A percentile compares a stretch with the other conserved stretches of the same genome.
Evolutionary conservation across 768 basidiomycete genomes (phyloP).

Genomic region (Tylopilus cervinicoccineus): DNA sequence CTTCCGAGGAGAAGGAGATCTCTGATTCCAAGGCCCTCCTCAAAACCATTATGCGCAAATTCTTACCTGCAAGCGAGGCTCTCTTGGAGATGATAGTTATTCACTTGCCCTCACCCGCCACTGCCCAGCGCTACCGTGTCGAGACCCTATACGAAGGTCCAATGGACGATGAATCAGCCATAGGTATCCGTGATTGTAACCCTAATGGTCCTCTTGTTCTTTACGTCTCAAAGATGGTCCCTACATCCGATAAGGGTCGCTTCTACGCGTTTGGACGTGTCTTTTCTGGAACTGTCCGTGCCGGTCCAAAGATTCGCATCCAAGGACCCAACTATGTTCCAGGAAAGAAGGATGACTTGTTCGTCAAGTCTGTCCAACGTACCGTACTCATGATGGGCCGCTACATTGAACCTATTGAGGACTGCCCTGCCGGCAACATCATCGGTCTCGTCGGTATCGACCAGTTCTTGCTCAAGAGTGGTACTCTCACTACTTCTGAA

Average conservation of each 20-base stretch:
- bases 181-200: conserved; percentile 97
- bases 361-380: conserved; percentile 97
- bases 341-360: conserved; percentile 98
- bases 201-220: conserved; percentile 94
- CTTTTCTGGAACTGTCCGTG: conserved; percentile 96
- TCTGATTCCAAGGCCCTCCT: conserved; percentile 89
- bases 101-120: conserved; percentile 95
- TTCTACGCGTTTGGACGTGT: conserved; percentile 99
- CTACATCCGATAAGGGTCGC: conserved; percentile 98
- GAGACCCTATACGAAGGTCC: conserved; percentile 99
- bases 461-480: conserved; percentile 99
- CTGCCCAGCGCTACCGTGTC: conserved; percentile 97
- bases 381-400: conserved; percentile 99
- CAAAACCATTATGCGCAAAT: conserved; percentile 98
- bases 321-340: conserved; percentile 99
- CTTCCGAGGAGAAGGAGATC: conserved; percentile 83
- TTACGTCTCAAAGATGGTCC: conserved; percentile 99
- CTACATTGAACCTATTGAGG: conserved; percentile 97
- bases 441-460: conserved; percentile 99
- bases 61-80: conserved; percentile 98
- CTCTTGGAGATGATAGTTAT: conserved; percentile 99
- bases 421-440: conserved; percentile 99
- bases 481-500: conserved; percentile 96
- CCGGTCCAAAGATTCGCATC: conserved; percentile 98
- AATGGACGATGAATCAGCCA: conserved; percentile 99